Percentiles rank a stretch among this genome's conserved stretches.
Conservation (phyloP, 202 grass and related monocot genomes). For the Brachypodium distachyon region DNA sequence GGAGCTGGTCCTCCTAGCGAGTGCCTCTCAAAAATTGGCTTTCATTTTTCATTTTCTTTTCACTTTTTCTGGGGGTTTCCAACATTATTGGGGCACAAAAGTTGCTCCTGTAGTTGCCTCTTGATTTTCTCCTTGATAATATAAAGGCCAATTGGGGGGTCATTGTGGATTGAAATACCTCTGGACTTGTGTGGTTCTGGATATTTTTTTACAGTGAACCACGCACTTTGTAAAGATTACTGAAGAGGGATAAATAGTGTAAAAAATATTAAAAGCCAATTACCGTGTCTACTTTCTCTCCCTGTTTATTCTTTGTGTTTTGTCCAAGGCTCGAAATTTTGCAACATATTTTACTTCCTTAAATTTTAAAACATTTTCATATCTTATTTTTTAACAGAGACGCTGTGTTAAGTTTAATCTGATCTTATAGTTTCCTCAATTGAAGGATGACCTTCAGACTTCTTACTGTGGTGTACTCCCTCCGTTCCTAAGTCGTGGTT, state of each 20-base stretch:
- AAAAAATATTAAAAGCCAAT: no score
- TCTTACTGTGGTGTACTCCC: no score
- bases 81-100: conserved; percentile 29
- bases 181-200: conserved; percentile 29
- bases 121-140: conserved; percentile 1
- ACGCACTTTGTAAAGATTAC: conserved; percentile 29
- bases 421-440: no score
- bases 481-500: no score
- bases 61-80: neutral
- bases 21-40: neutral
- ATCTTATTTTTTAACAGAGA: no score
- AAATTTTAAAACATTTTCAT: no score
- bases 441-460: no score
- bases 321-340: no score
- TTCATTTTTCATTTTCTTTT: neutral
- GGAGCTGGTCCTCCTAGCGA: conserved; percentile 57
- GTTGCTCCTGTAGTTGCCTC: conserved; percentile 10
- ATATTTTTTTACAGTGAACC: conserved; percentile 34
- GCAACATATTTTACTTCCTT: no score
- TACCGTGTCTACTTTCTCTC: no score
- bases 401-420: no score
- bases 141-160: conserved; percentile 27
- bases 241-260: neutral
- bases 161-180: conserved; percentile 14
- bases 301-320: no score